Base-by-base conservation (phyloP, 1,139 yeast genomes). In the Kazachstania sp. region DNA sequence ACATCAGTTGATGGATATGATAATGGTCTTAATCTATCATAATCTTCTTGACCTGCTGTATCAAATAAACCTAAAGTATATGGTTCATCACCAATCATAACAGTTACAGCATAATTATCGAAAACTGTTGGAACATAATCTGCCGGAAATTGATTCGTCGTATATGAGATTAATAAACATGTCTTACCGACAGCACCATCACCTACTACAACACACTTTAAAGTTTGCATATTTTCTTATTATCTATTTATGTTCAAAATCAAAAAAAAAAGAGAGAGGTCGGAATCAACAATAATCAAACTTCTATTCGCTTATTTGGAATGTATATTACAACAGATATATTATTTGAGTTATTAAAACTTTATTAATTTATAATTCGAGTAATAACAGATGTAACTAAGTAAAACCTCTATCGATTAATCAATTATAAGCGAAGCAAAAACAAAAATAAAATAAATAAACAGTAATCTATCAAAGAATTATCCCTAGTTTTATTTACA, bases 11-110 rank as follows among this genome's bases (percentile, higher is more conserved):
- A 92, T 20, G 98, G 97, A 68, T 92, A 92, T 50, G 95, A 84
- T 60, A 92, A 77, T 11, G 98, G 98, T 71, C 98, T 86, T 65
- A 92, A 74, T 66, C 98, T 79, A 70, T 92, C 98, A 68, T 92
- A 92, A 73, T 92, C 97, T 76, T 90, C 97, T 73, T 92, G 98
- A 41, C 98, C 98, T 19, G 98, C 97, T 41, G 98, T 92, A 72
- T 92, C 98, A 65, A 90, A 92, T 54, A 92, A 74, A 15, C 97
- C 97, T 61, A 92, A 78, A 20, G 97, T 92, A 69, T 87, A 90
- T 41, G 97, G 97, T 70, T 90, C 97, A 66, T 90, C 97, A 45
- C 97, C 97, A 66, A 92, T 92, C 78, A 92, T 90, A 48, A 92
- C 97, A 2, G 97, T 90, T 46, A 92, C 98, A 12, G 97, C 97